Conservation (phyloP, 1,284 basidiomycete genomes). For the Apiotrichum gracile region DNA sequence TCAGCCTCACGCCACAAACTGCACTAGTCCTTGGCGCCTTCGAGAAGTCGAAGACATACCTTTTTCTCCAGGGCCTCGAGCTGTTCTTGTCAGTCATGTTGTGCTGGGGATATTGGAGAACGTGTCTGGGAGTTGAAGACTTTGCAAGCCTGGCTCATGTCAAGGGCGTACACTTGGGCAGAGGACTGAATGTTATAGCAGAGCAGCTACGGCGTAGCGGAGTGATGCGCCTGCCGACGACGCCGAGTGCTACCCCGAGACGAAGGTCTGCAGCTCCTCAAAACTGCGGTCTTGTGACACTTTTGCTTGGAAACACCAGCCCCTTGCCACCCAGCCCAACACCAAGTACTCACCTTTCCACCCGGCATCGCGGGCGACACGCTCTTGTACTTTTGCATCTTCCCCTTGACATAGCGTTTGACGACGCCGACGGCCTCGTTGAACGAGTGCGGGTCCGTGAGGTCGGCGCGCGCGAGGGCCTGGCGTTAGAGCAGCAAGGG, state of each 20-base stretch:
- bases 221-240: no score
- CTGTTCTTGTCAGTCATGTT: no score
- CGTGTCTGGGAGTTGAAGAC: neutral
- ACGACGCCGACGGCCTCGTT: slow-evolving; percentile 18
- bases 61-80: slow-evolving; percentile 21
- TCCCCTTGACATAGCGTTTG: slow-evolving; percentile 23
- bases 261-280: no score
- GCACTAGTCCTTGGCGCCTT: neutral
- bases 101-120: slow-evolving; percentile 2
- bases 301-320: neutral
- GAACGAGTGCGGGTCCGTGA: slow-evolving; percentile 14
- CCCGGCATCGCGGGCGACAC: slow-evolving; percentile 17
- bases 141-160: no score
- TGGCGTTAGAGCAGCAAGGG: neutral
- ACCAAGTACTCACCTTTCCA: slow-evolving; percentile 22
- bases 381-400: slow-evolving; percentile 25
- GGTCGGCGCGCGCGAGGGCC: slow-evolving; percentile 20
- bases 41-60: neutral
- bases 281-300: no score
- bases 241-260: no score
- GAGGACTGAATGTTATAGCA: no score
- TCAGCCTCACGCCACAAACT: neutral
- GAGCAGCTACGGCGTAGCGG: no score
- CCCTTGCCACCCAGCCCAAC: neutral
- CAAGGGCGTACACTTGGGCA: no score